Base-by-base conservation (phyloP, 306 rosid species). In the Coriaria nepalensis region DNA sequence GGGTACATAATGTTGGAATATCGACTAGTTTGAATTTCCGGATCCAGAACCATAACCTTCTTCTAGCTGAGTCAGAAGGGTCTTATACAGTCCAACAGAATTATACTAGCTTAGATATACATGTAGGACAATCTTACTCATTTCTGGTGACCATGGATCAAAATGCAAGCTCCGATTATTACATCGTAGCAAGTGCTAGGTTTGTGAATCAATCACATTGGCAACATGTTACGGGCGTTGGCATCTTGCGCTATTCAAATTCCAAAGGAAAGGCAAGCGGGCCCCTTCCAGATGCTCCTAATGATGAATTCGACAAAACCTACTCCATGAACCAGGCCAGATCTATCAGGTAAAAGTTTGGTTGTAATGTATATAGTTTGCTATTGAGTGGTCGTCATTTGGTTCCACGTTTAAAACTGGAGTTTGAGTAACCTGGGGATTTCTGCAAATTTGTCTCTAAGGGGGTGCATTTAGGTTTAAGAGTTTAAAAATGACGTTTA, bases 251-350 rank as follows among this genome's bases (percentile, higher is more conserved):
- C 54, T 88, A 88, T 65, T 54, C 90, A 7, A 88, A 88, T 59
- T 84, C 95, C 61, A 88, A 88, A 76, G 97, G 97, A 42, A 81
- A 81, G 73, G 97, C 95, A n/a, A 42, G 35, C 0, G 97, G 97
- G 12, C 95, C 95, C 64, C 81, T 88, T 8, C 95, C 97, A 6
- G 62, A 70, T 0, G 53, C 69, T 33, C 97, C 97, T 10, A 78
- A 77, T 38, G 97, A 88, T 55, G 77, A 81, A 55, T 88, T 43
- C 63, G 97, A 88, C 63, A 84, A 84, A 70, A 83, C 95, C n/a
- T 83, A 53, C 78, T 88, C 97, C 32, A 88, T 88, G 97, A 88
- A 88, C 83, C 97, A 88, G 67, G 97, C 97, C 37, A 72, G 95
- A 78, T 81, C 95, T 49, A 81, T 88, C 77, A 84, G 97, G 97